Conservation (phyloP, 768 basidiomycete species). For the Macrolepiota albuminosa region DNA sequence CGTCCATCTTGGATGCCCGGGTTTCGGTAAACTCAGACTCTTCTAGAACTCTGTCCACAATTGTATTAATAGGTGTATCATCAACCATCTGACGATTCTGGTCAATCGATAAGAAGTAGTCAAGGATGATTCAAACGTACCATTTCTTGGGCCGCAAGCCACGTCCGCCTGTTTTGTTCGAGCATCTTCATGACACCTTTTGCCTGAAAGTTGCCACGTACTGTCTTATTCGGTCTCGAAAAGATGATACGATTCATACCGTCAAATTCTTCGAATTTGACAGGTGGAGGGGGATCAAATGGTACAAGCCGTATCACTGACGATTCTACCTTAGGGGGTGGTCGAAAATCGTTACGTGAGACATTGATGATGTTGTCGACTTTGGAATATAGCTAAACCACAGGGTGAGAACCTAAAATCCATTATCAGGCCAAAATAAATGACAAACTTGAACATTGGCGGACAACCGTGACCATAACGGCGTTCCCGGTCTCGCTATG, state of each 20-base stretch:
- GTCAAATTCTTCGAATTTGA: slow-evolving; percentile 97
- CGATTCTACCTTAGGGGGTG: slow-evolving; percentile 91
- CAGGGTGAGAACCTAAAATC: neutral
- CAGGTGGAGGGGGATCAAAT: slow-evolving; percentile 90
- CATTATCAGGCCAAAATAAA: neutral
- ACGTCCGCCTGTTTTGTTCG: slow-evolving; percentile 89
- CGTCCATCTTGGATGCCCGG: slow-evolving; percentile 89
- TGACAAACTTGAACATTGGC: slow-evolving; percentile 80
- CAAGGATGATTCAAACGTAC: slow-evolving; percentile 21
- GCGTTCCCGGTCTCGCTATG: slow-evolving; percentile 76
- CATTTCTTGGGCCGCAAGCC: slow-evolving; percentile 78
- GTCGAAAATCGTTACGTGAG: slow-evolving; percentile 94
- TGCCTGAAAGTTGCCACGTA: slow-evolving; percentile 86
- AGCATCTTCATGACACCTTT: slow-evolving; percentile 95
- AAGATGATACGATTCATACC: slow-evolving; percentile 91
- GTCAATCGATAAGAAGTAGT: neutral
- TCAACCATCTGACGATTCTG: neutral
- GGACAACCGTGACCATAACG: slow-evolving; percentile 89
- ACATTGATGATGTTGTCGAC: slow-evolving; percentile 97
- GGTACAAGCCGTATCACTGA: slow-evolving; percentile 90
- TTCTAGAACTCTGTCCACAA: slow-evolving; percentile 68
- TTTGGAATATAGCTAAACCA: slow-evolving; percentile 72
- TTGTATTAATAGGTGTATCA: slow-evolving; percentile 59
- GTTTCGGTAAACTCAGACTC: slow-evolving; percentile 71
- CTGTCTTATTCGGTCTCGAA: slow-evolving; percentile 83